A percentile compares a stretch with the other conserved stretches of the same genome.
phyloP scores from a whole-genome alignment of 352 stramenopile genomes.

The Achlya hypogyna region DNA sequence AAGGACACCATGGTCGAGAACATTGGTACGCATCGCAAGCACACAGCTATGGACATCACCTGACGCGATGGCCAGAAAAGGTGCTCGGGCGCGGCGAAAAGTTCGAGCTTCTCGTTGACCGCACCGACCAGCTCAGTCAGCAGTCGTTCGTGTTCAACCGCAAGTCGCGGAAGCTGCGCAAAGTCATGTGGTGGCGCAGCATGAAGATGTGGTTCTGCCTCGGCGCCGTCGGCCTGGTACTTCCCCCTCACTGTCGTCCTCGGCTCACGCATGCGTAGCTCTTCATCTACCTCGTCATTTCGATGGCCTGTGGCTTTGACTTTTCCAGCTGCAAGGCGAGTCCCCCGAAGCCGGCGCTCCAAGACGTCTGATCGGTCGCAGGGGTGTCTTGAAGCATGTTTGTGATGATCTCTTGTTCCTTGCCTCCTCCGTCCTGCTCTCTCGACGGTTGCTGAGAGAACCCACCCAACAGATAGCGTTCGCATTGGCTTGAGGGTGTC shows the following conservation, averaged over 20 bases:
- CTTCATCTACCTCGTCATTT: slow-evolving; percentile 79
- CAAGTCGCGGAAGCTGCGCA: slow-evolving; percentile 82
- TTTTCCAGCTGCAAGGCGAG: slow-evolving; percentile 56
- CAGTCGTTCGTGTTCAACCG: slow-evolving; percentile 96
- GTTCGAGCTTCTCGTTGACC: slow-evolving; percentile 92
- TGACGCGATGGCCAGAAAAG: slow-evolving; percentile 66
- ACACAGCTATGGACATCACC: neutral
- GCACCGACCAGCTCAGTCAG: slow-evolving; percentile 94
- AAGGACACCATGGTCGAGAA: slow-evolving; percentile 99
- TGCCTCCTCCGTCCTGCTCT: slow-evolving; percentile 4
- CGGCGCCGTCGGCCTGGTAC: slow-evolving; percentile 51
- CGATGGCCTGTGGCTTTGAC: slow-evolving; percentile 80
- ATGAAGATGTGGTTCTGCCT: slow-evolving; percentile 82
- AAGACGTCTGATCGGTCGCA: slow-evolving; percentile 24
- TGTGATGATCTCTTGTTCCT: slow-evolving; percentile 20
- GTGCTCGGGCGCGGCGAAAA: slow-evolving; percentile 98
- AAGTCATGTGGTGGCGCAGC: slow-evolving; percentile 81
- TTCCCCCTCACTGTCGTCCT: slow-evolving; percentile 2
- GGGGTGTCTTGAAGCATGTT: neutral
- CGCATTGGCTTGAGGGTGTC: no score
- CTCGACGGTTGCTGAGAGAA: slow-evolving; percentile 13
- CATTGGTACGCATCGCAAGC: slow-evolving; percentile 58
- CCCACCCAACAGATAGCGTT: slow-evolving; percentile 5
- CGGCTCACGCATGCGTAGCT: slow-evolving; percentile 26
- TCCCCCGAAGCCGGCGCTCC: neutral